Conservation (phyloP, 2,329 filamentous ascomycete genomes). For the Aspergillus tamarii region DNA sequence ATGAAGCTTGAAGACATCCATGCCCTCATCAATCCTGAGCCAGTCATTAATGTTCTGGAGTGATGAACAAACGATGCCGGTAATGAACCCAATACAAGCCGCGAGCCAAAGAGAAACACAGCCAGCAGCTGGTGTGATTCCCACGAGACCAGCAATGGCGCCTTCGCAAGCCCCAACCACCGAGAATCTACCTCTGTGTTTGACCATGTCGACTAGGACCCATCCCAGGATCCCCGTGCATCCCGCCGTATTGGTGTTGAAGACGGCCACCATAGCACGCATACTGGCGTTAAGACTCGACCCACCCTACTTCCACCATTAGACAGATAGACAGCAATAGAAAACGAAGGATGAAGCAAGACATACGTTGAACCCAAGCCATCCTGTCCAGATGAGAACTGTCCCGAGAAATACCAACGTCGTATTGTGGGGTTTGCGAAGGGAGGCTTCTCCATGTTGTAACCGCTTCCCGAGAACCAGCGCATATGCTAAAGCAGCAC, state of each 20-base stretch:
- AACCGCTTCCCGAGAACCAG: constrained; percentile 73
- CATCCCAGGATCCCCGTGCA: constrained; percentile 59
- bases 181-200: constrained; percentile 56
- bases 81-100: constrained; percentile 60
- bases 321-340: not conserved
- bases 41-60: constrained; percentile 57
- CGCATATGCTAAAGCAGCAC: constrained; percentile 72
- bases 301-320: constrained; percentile 46
- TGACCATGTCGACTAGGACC: constrained; percentile 57
- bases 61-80: constrained; percentile 54
- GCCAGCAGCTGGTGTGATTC: constrained; percentile 61
- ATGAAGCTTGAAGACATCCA: constrained; percentile 64
- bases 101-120: constrained; percentile 58
- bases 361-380: constrained; percentile 60
- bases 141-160: constrained; percentile 62
- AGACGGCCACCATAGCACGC: constrained; percentile 58
- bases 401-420: constrained; percentile 75
- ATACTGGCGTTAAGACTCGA: constrained; percentile 57
- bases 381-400: constrained; percentile 50
- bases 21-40: constrained; percentile 60
- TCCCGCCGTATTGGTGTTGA: constrained; percentile 63
- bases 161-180: constrained; percentile 61
- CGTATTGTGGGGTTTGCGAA: constrained; percentile 68
- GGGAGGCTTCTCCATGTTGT: constrained; percentile 56
- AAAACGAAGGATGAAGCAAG: not conserved